Evolutionary conservation across 1,284 basidiomycete genomes (phyloP).

Genomic region (Porodaedalea pini): DNA sequence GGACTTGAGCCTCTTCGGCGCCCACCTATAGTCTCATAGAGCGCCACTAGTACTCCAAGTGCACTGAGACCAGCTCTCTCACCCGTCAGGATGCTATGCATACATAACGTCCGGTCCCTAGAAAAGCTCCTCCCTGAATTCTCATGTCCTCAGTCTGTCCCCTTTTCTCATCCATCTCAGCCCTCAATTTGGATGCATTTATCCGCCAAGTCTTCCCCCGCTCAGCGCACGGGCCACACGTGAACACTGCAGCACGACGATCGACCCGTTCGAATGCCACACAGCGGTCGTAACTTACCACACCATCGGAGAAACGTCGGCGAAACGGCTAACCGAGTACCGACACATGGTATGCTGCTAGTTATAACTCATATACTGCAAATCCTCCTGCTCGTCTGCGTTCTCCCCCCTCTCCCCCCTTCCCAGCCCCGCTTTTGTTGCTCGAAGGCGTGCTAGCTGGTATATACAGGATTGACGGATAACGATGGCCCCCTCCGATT

Average conservation of each 20-base stretch:
- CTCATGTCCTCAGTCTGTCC: no score
- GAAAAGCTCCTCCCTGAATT: no score
- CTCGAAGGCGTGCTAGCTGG: not conserved
- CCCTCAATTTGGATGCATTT: not conserved
- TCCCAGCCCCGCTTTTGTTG: not conserved
- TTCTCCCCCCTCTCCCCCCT: not conserved
- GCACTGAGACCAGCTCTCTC: no score
- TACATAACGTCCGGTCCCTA: no score
- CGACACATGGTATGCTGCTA: not conserved
- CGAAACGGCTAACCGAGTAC: not conserved
- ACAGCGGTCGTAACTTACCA: not conserved
- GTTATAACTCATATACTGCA: not conserved
- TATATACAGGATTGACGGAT: not conserved
- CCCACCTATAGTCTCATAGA: no score
- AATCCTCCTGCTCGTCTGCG: not conserved
- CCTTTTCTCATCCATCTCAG: no score
- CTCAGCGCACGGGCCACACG: not conserved
- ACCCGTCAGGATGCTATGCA: no score
- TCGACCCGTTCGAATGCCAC: not conserved
- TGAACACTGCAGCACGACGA: not conserved
- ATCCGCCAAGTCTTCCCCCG: not conserved
- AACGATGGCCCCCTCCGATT: conserved; percentile 63
- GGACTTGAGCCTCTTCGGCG: no score
- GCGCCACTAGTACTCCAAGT: no score
- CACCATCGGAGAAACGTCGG: not conserved